These are phyloP conservation scores for Mucor indicus DNA, from an alignment of 371 early-diverging fungal species.

Conservation along the genomic window DNA sequence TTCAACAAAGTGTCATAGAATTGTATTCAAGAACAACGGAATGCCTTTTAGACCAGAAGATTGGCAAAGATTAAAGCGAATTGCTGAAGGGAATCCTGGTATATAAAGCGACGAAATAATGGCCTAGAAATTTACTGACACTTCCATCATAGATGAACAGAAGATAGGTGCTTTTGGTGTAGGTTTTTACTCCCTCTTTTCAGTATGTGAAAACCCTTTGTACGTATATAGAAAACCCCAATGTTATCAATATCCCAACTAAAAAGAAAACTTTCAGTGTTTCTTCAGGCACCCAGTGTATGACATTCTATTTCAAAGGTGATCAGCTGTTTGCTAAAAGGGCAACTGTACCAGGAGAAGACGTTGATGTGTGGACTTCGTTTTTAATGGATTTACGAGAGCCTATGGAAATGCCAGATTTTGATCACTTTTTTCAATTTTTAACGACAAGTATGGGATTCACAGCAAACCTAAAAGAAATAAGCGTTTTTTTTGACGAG, in stretches of 20 bases:
- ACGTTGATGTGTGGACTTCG: slow-evolving; percentile 61
- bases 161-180: slow-evolving; percentile 91
- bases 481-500: slow-evolving; percentile 66
- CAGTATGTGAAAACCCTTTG: slow-evolving; percentile 88
- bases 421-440: slow-evolving; percentile 75
- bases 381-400: slow-evolving; percentile 78
- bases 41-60: slow-evolving; percentile 80
- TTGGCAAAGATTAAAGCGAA: slow-evolving; percentile 80
- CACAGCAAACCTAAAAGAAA: slow-evolving; percentile 69
- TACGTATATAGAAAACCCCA: slow-evolving; percentile 25
- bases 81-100: slow-evolving; percentile 92
- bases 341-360: slow-evolving; percentile 53
- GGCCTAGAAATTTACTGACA: not conserved
- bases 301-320: slow-evolving; percentile 90
- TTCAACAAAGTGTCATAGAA: slow-evolving; percentile 53
- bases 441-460: slow-evolving; percentile 83
- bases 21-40: slow-evolving; percentile 85
- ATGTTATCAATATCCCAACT: not conserved
- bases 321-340: slow-evolving; percentile 85
- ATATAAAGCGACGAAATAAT: not conserved
- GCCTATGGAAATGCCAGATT: slow-evolving; percentile 69
- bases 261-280: slow-evolving; percentile 31
- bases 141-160: slow-evolving; percentile 31
- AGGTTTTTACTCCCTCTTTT: slow-evolving; percentile 85
- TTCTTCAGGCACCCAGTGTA: slow-evolving; percentile 69